phyloP scores from a whole-genome alignment of 768 basidiomycete species.

The Podaxis sp. region DNA sequence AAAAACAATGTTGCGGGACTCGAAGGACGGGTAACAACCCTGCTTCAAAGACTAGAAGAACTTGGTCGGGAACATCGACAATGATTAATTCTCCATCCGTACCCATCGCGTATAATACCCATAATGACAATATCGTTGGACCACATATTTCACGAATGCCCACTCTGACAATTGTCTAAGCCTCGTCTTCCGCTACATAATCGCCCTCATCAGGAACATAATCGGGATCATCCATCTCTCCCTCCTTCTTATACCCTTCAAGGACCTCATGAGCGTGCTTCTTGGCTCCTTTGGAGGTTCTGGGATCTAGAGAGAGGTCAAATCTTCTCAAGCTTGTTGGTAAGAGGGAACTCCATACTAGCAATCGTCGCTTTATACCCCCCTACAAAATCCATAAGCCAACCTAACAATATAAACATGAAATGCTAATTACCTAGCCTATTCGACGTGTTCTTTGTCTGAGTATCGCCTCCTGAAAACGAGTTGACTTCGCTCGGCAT shows the following conservation, averaged over 20 bases:
- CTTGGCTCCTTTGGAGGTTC: constrained; percentile 8
- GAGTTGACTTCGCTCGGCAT: constrained; percentile 26
- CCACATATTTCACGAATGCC: background rate
- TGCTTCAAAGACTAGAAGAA: constrained; percentile 43
- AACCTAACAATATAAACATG: background rate
- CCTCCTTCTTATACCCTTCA: constrained; percentile 1
- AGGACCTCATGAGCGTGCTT: constrained; percentile 11
- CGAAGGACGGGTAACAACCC: constrained; percentile 45
- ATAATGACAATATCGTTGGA: background rate
- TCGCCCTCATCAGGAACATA: background rate
- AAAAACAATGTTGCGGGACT: constrained; percentile 73
- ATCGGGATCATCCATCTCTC: background rate
- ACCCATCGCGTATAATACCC: background rate
- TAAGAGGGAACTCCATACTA: constrained; percentile 3
- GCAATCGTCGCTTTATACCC: constrained; percentile 16
- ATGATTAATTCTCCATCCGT: constrained; percentile 1
- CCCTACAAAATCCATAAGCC: background rate
- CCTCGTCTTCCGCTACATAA: background rate
- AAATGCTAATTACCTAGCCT: background rate
- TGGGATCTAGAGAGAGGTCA: background rate
- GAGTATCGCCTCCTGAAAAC: constrained; percentile 20
- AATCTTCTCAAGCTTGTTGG: background rate
- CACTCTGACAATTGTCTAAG: background rate
- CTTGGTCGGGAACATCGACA: constrained; percentile 23
- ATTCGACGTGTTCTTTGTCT: constrained; percentile 19